Conservation (phyloP, 169 alveolate species). For the Cryptosporidium sp. region DNA sequence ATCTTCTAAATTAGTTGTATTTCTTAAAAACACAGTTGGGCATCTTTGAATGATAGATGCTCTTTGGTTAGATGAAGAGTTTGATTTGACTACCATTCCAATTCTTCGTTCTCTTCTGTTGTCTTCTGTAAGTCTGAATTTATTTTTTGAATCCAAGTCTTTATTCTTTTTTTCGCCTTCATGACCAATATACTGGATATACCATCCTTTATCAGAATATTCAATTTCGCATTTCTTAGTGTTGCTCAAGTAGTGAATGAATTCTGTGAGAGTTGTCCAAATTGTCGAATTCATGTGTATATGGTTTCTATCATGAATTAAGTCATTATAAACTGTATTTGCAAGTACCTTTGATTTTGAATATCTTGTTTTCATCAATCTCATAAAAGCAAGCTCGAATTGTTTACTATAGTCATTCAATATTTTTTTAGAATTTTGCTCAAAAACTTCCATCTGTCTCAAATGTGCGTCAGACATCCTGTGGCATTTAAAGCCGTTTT, state of each 20-base stretch:
- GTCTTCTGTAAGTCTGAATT: neutral
- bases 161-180: slow-evolving; percentile 84
- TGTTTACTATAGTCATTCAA: slow-evolving; percentile 92
- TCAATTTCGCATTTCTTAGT: slow-evolving; percentile 92
- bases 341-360: slow-evolving; percentile 88
- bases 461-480: slow-evolving; percentile 93
- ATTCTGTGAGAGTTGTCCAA: slow-evolving; percentile 93
- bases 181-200: slow-evolving; percentile 90
- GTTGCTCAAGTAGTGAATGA: slow-evolving; percentile 88
- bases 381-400: slow-evolving; percentile 91
- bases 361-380: slow-evolving; percentile 88
- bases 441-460: slow-evolving; percentile 92
- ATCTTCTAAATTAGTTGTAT: neutral
- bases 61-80: neutral
- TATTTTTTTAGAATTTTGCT: slow-evolving; percentile 89
- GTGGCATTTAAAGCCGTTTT: slow-evolving; percentile 95
- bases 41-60: neutral
- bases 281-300: slow-evolving; percentile 95
- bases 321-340: slow-evolving; percentile 90
- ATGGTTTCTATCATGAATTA: slow-evolving; percentile 91
- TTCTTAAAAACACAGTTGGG: slow-evolving; percentile 45
- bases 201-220: slow-evolving; percentile 93
- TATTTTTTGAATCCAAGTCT: slow-evolving; percentile 23
- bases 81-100: slow-evolving; percentile 19
- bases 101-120: slow-evolving; percentile 76